phyloP scores from a whole-genome alignment of 805 yeast genomes.

The Saccharomycopsis selenospora region DNA sequence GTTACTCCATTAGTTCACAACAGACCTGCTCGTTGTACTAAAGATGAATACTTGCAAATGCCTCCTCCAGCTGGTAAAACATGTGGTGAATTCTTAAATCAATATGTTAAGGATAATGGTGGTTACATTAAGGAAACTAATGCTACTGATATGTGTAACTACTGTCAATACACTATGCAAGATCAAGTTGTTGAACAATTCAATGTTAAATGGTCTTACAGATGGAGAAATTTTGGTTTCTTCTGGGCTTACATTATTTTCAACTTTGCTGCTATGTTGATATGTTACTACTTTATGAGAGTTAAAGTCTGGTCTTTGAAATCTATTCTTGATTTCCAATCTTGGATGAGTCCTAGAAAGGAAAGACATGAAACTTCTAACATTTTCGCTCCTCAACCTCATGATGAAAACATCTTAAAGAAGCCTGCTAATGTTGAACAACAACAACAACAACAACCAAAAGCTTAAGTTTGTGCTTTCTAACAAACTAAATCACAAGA shows the following conservation, averaged over 20 bases:
- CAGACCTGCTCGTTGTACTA: conserved; percentile 32
- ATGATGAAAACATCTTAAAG: conserved; percentile 32
- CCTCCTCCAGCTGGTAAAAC: conserved; percentile 42
- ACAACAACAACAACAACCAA: too few species aligned
- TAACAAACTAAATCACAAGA: too few species aligned
- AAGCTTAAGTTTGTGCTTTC: too few species aligned
- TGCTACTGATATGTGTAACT: conserved; percentile 35
- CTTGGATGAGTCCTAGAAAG: conserved; percentile 36
- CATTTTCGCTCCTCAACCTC: conserved; percentile 34
- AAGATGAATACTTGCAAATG: conserved; percentile 32
- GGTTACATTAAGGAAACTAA: conserved; percentile 41
- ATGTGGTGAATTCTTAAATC: conserved; percentile 39
- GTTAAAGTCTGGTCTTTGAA: conserved; percentile 32
- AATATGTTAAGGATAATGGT: conserved; percentile 31
- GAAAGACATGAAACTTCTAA: conserved; percentile 42
- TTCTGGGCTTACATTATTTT: conserved; percentile 38
- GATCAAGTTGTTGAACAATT: conserved; percentile 31
- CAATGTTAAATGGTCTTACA: conserved; percentile 35
- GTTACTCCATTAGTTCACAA: conserved; percentile 35
- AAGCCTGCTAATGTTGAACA: too few species aligned
- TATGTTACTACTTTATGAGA: conserved; percentile 32
- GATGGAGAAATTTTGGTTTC: conserved; percentile 65
- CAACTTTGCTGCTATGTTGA: conserved; percentile 35
- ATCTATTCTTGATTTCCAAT: conserved; percentile 31
- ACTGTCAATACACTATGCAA: conserved; percentile 32